Conservation (phyloP, 306 rosid species). For the Medicago ruthenica region DNA sequence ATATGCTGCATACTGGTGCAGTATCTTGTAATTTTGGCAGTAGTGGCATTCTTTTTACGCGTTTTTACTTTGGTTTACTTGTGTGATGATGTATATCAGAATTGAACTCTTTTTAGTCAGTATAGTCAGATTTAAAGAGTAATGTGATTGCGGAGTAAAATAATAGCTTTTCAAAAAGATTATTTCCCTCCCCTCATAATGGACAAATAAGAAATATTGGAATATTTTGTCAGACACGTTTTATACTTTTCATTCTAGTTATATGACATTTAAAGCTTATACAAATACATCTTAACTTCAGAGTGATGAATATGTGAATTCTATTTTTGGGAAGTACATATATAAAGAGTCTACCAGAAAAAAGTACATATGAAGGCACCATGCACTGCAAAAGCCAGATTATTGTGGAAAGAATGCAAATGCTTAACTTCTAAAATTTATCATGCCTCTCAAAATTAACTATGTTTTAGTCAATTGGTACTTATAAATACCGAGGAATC, state of each 20-base stretch:
- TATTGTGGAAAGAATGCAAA: too few relatives aligned
- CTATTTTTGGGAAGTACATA: too few relatives aligned
- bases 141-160: conserved; percentile 60
- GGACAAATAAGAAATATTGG: conserved; percentile 39
- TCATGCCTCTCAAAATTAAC: too few relatives aligned
- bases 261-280: neutral
- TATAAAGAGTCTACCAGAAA: too few relatives aligned
- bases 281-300: too few relatives aligned
- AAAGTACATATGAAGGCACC: too few relatives aligned
- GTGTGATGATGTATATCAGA: conserved; percentile 65
- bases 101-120: conserved; percentile 59
- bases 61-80: conserved; percentile 43
- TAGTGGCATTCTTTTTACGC: conserved; percentile 62
- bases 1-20: conserved; percentile 65
- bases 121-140: conserved; percentile 62
- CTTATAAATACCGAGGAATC: neutral
- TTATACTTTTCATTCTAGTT: neutral
- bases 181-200: conserved; percentile 26
- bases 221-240: neutral
- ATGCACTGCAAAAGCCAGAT: too few relatives aligned
- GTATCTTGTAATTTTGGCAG: conserved; percentile 83
- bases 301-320: too few relatives aligned
- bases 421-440: too few relatives aligned
- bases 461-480: neutral
- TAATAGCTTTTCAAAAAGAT: conserved; percentile 41